Base-by-base conservation (phyloP, 78 protist genomes). In the Dictyostelium intermedium region DNA sequence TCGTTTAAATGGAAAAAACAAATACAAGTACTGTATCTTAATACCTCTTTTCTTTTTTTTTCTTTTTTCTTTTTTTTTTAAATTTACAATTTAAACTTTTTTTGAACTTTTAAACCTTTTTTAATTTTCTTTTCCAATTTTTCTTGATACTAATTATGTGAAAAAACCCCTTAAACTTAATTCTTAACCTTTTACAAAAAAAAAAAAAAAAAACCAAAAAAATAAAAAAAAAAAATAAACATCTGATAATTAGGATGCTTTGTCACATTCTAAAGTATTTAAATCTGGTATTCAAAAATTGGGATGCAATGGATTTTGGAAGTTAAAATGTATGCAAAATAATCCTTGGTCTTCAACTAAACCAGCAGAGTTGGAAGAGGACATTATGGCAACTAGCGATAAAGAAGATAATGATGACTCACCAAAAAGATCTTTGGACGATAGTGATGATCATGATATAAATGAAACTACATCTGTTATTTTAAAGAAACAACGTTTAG, bases 271-370 rank as follows among this genome's bases (percentile, higher is more conserved):
- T 11, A 78, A 78, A 89, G 85, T 69, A 25, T 89, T 89, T 39
- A 81, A 45, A 70, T 89, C 94, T 8, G 94, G 94, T 45, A 78
- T 81, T 5, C 94, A 89, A 80, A 89, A 89, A 80, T 78, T 89
- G 41, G 94, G 94, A 16, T 89, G 94, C n/a, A 89, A 89, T 80
- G 94, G 94, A 25, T 89, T 79, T 80, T 89, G 94, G 94, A 89
- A 80, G 53, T 89, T 89, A 50, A 89, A 89, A 80, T 66, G 32
- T 20, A 50, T 79, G 23, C 50, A 63, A 35, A 72, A 72, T 72
- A 89, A 66, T 80, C 94, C 94, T 43, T 89, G 94, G 94, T 66
- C 94, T 3, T 30, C 82, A 35, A 39, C 35, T 2, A 89, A 89
- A 50, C 81, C 81, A 41, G 83, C 69, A 25, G 83, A 70, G 20